Percentiles rank a stretch among this genome's conserved stretches.
phyloP scores from a whole-genome alignment of 148 eudicot species.

The Chenopodium album region DNA sequence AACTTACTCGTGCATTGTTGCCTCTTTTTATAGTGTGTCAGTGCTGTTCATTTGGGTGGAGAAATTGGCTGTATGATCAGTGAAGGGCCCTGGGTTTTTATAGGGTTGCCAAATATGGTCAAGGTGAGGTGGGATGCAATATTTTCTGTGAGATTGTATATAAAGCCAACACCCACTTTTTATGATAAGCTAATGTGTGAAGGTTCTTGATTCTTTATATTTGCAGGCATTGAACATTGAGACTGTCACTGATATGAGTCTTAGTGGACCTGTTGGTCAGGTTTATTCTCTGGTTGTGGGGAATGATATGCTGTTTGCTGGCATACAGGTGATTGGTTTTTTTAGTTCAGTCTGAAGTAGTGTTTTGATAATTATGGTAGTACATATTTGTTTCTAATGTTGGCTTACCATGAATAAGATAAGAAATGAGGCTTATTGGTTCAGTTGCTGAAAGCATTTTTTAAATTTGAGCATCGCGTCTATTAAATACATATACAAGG shows the following conservation, averaged over 20 bases:
- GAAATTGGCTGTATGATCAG: slow-evolving; percentile 91
- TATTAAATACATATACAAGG: neutral
- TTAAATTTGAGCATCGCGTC: neutral
- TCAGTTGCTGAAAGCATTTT: neutral
- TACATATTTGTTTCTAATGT: neutral
- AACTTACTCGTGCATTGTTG: slow-evolving; percentile 4
- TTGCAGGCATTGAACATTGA: slow-evolving; percentile 87
- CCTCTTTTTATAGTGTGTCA: slow-evolving; percentile 52
- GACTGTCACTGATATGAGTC: slow-evolving; percentile 62
- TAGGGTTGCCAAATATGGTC: slow-evolving; percentile 81
- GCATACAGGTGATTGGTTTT: slow-evolving; percentile 58
- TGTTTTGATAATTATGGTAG: neutral
- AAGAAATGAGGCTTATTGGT: slow-evolving; percentile 7
- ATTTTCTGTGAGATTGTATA: neutral
- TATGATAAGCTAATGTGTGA: neutral
- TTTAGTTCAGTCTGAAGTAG: neutral
- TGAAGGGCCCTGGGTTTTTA: slow-evolving; percentile 98
- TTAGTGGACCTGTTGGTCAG: slow-evolving; percentile 90
- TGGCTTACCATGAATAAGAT: neutral
- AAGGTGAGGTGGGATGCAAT: slow-evolving; percentile 55
- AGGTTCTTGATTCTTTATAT: slow-evolving; percentile 16
- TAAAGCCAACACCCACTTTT: neutral
- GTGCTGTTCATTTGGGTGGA: slow-evolving; percentile 60
- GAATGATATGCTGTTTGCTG: slow-evolving; percentile 86
- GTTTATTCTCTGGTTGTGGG: slow-evolving; percentile 90